A percentile compares a stretch with the other conserved stretches of the same genome.
These are phyloP conservation scores for Hypoxylon sp. DNA, from an alignment of 2,329 filamentous ascomycete species.

Conservation along the genomic window DNA sequence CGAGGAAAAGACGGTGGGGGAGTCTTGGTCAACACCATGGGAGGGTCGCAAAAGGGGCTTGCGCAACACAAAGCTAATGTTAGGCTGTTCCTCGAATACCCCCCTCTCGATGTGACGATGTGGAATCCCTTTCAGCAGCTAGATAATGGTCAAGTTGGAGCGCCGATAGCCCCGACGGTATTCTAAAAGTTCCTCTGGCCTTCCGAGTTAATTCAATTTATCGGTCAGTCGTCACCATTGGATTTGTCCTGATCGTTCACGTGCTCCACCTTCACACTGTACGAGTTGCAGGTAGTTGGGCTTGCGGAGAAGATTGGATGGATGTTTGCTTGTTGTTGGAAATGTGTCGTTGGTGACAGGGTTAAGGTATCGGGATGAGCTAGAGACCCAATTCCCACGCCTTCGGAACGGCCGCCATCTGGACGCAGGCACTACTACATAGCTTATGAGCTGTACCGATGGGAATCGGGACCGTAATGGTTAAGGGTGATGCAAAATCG, in stretches of 20 bases:
- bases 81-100: slow-evolving; percentile 40
- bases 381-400: slow-evolving; percentile 39
- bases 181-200: slow-evolving; percentile 21
- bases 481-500: slow-evolving; percentile 25
- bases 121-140: slow-evolving; percentile 38
- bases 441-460: slow-evolving; percentile 16
- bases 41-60: slow-evolving; percentile 53
- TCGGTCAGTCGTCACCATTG: slow-evolving; percentile 35
- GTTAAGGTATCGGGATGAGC: slow-evolving; percentile 35
- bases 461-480: slow-evolving; percentile 16
- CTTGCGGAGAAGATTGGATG: slow-evolving; percentile 19
- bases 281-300: slow-evolving; percentile 16
- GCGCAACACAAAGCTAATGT: slow-evolving; percentile 48
- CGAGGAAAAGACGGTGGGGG: slow-evolving; percentile 40
- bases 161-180: slow-evolving; percentile 44
- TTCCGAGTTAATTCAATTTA: slow-evolving; percentile 28
- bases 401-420: slow-evolving; percentile 38
- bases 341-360: slow-evolving; percentile 33
- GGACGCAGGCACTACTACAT: slow-evolving; percentile 18
- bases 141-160: slow-evolving; percentile 41
- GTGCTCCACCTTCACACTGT: slow-evolving; percentile 33
- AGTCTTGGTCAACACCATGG: slow-evolving; percentile 46
- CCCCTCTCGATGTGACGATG: slow-evolving; percentile 40
- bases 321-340: slow-evolving; percentile 37
- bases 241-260: slow-evolving; percentile 30